Evolutionary conservation across 2,329 filamentous ascomycete species (phyloP).

Genomic region (Aureobasidium sp.): DNA sequence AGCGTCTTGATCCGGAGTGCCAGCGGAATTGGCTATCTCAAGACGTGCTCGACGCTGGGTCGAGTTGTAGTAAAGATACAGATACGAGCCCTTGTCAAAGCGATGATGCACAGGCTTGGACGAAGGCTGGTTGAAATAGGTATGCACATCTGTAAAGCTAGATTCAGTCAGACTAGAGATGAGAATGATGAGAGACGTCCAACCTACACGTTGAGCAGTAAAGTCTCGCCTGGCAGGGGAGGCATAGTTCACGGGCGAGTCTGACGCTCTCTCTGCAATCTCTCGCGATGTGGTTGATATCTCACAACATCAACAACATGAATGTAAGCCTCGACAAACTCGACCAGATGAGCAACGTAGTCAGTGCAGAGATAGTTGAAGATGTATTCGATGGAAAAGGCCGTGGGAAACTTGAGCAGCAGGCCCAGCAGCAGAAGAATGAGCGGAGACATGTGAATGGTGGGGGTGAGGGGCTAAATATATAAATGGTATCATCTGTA

Average conservation of each 20-base stretch:
- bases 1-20: constrained; percentile 69
- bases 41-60: constrained; percentile 60
- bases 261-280: constrained; percentile 10
- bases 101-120: constrained; percentile 67
- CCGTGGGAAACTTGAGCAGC: constrained; percentile 18
- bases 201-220: constrained; percentile 42
- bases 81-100: constrained; percentile 72
- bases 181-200: background rate
- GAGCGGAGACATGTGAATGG: constrained; percentile 13
- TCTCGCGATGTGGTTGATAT: constrained; percentile 13
- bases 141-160: constrained; percentile 73
- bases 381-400: constrained; percentile 18
- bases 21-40: constrained; percentile 69
- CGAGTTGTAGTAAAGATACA: constrained; percentile 73
- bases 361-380: constrained; percentile 20
- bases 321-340: constrained; percentile 25
- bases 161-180: background rate
- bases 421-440: constrained; percentile 11
- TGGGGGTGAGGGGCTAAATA: background rate
- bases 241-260: constrained; percentile 34
- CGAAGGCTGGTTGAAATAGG: constrained; percentile 64
- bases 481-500: background rate
- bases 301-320: constrained; percentile 24
- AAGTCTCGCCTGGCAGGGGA: constrained; percentile 41
- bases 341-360: constrained; percentile 24